phyloP scores from a whole-genome alignment of 75 land plant genomes.

The Chamaecyparis obtusa region DNA sequence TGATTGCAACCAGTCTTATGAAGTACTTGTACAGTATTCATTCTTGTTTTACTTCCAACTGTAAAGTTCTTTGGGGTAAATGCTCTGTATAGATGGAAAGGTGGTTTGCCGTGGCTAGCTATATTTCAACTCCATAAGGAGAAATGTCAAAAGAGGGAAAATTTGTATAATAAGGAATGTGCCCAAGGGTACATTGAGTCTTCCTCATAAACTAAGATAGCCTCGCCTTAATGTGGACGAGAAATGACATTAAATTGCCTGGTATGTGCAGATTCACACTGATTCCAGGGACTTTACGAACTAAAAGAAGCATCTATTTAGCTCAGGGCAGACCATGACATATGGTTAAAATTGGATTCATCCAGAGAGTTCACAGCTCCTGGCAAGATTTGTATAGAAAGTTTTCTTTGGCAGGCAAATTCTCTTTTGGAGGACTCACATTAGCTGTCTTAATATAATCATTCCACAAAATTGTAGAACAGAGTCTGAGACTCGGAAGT shows the following conservation, averaged over 20 bases:
- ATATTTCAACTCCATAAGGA: neutral
- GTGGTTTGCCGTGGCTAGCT: neutral
- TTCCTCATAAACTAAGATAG: neutral
- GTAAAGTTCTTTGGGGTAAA: neutral
- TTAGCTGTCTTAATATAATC: neutral
- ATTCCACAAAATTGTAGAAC: neutral
- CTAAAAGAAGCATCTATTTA: neutral
- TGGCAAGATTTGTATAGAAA: neutral
- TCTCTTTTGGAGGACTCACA: neutral
- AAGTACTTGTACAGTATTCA: neutral
- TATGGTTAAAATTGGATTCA: neutral
- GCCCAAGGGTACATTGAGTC: neutral
- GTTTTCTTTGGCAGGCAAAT: neutral
- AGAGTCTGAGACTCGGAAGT: neutral
- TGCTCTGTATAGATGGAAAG: neutral
- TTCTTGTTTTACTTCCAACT: neutral
- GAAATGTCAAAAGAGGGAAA: neutral
- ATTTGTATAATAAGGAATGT: neutral
- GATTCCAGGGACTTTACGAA: constrained; percentile 1
- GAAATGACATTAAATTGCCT: neutral
- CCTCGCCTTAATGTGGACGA: neutral
- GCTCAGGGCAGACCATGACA: neutral
- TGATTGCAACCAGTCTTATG: neutral
- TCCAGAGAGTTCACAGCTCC: neutral
- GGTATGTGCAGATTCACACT: constrained; percentile 2